These are phyloP conservation scores for Podospora pseudopauciseta DNA, from an alignment of 495 filamentous ascomycete genomes.

Conservation along the genomic window DNA sequence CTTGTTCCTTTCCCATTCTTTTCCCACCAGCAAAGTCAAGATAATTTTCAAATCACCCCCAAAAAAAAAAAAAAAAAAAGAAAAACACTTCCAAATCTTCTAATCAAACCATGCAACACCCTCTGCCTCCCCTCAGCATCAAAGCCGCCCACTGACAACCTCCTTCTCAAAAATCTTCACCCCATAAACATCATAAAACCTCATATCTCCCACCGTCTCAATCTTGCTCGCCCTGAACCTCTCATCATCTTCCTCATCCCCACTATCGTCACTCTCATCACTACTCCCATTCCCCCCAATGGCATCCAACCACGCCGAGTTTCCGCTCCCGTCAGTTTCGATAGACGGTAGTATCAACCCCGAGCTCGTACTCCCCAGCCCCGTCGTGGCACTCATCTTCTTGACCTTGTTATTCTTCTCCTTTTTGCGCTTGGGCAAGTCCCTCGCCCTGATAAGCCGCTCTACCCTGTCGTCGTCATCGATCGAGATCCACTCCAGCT, in stretches of 20 bases:
- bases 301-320: background rate
- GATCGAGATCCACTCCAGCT: conserved; percentile 53
- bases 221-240: conserved; percentile 24
- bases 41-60: background rate
- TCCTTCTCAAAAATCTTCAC: conserved; percentile 53
- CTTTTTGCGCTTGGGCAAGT: conserved; percentile 24
- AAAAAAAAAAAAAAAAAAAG: background rate
- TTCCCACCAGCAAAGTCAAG: background rate
- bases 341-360: background rate
- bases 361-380: background rate
- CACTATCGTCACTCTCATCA: conserved; percentile 28
- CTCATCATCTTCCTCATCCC: conserved; percentile 27
- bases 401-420: background rate
- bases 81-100: background rate
- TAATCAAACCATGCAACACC: background rate
- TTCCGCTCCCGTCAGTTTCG: background rate
- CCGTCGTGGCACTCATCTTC: background rate
- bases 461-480: conserved; percentile 42
- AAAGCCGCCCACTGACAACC: conserved; percentile 39
- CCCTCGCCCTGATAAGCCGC: conserved; percentile 35
- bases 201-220: conserved; percentile 37
- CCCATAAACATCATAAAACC: conserved; percentile 46
- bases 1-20: background rate
- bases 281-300: conserved; percentile 21
- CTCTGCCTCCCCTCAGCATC: background rate